phyloP scores from a whole-genome alignment of 2,329 filamentous ascomycete genomes.

The Stachybotrys elegans region DNA sequence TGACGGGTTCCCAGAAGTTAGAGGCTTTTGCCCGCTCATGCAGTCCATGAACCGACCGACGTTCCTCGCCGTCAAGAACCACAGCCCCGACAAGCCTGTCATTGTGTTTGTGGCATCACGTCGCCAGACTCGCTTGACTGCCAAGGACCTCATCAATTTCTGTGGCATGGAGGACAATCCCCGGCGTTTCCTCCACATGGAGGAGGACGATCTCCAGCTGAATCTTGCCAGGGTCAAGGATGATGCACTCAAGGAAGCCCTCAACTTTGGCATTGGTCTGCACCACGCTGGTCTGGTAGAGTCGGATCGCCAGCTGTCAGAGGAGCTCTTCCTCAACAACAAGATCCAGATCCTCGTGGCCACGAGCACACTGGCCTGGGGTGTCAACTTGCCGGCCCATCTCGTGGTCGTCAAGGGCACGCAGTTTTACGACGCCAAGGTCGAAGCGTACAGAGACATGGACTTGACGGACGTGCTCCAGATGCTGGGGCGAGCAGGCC shows the following conservation, averaged over 20 bases:
- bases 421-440: conserved; percentile 97
- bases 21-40: conserved; percentile 96
- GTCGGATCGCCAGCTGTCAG: conserved; percentile 82
- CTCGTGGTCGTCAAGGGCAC: conserved; percentile 97
- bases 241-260: conserved; percentile 84
- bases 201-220: conserved; percentile 84
- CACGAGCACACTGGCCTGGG: conserved; percentile 95
- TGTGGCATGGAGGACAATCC: conserved; percentile 99
- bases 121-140: conserved; percentile 88
- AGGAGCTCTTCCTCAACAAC: conserved; percentile 94
- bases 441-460: conserved; percentile 98
- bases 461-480: conserved; percentile 96
- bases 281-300: conserved; percentile 97
- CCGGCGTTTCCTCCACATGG: conserved; percentile 86
- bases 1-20: conserved; percentile 90
- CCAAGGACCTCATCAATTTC: conserved; percentile 93
- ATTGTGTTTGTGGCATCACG: conserved; percentile 98
- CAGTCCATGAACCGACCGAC: conserved; percentile 98
- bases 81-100: conserved; percentile 93
- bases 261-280: conserved; percentile 93
- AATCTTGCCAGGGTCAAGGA: conserved; percentile 91
- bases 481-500: conserved; percentile 93
- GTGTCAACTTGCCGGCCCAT: conserved; percentile 94
- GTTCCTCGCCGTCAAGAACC: conserved; percentile 92
- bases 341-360: conserved; percentile 97